A percentile compares a stretch with the other conserved stretches of the same genome.
Conservation (phyloP, 2,329 filamentous ascomycete genomes). For the Fusarium humuli region DNA sequence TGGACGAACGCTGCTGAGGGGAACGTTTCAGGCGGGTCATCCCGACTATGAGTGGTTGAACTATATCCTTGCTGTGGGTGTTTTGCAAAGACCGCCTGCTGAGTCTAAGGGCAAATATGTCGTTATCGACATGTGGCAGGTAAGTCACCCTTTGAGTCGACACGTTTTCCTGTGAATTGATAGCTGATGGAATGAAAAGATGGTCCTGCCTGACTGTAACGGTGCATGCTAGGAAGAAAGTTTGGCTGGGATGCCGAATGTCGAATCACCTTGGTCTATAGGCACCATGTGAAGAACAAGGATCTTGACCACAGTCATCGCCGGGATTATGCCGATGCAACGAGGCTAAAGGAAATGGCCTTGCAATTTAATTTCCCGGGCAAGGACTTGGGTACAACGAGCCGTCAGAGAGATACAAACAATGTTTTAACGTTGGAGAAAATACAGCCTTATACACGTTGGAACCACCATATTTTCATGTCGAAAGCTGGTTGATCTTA, state of each 20-base stretch:
- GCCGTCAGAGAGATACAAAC: neutral
- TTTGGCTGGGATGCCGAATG: neutral
- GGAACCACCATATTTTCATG: neutral
- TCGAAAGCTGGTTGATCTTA: too few relatives aligned
- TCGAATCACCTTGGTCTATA: conserved; percentile 6
- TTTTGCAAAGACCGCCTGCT: conserved; percentile 23
- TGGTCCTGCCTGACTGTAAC: conserved; percentile 24
- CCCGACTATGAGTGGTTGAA: conserved; percentile 55
- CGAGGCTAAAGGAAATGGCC: neutral
- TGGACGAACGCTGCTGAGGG: conserved; percentile 41
- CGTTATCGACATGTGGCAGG: conserved; percentile 45
- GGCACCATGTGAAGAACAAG: neutral
- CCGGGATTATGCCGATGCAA: neutral
- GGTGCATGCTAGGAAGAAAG: conserved; percentile 10
- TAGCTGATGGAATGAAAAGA: conserved; percentile 10
- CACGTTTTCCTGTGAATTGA: fast-evolving
- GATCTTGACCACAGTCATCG: neutral
- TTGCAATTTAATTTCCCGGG: neutral
- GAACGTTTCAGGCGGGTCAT: conserved; percentile 52
- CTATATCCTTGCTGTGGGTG: conserved; percentile 46
- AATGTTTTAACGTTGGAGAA: neutral
- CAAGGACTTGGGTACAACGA: neutral
- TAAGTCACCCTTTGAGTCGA: neutral
- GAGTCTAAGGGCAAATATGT: conserved; percentile 39
- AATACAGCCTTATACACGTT: neutral